A percentile compares a stretch with the other conserved stretches of the same genome.
Conservation (phyloP, 2,329 filamentous ascomycete species). For the Botryotinia narcissicola region DNA sequence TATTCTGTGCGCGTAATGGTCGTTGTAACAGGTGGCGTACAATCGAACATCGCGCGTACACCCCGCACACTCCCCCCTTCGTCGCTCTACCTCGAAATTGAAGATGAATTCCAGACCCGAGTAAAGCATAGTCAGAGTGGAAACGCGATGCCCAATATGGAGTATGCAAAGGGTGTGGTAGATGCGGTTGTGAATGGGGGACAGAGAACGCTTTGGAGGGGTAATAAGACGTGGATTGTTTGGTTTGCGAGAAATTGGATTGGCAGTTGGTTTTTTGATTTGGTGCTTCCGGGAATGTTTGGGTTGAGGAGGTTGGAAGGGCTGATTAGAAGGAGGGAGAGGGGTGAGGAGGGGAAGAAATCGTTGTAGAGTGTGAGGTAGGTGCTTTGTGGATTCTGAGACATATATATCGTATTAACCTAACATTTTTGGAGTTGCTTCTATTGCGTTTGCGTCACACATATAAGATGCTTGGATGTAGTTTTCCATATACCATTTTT, state of each 20-base stretch:
- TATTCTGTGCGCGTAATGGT: constrained; percentile 33
- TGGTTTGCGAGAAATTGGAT: constrained; percentile 29
- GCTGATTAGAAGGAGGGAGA: constrained; percentile 13
- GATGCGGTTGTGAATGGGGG: constrained; percentile 28
- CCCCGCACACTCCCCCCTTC: constrained; percentile 22
- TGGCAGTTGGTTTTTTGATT: constrained; percentile 33
- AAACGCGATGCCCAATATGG: constrained; percentile 28
- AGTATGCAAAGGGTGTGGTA: constrained; percentile 34
- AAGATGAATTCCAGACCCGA: constrained; percentile 26
- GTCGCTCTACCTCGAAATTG: constrained; percentile 31
- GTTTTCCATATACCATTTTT: not conserved
- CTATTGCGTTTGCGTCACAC: not conserved
- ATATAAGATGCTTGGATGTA: not conserved
- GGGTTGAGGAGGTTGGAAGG: constrained; percentile 27
- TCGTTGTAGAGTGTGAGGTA: not conserved
- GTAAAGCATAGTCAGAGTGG: constrained; percentile 31
- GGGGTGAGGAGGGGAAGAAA: not conserved
- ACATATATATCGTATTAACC: not conserved
- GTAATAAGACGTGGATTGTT: constrained; percentile 26
- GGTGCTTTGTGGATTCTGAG: not conserved
- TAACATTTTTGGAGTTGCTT: too few relatives aligned
- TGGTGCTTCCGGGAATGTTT: constrained; percentile 33
- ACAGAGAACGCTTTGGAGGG: constrained; percentile 30
- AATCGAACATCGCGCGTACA: constrained; percentile 28
- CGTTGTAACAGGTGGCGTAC: constrained; percentile 32